Percentiles rank a stretch among this genome's conserved stretches.
Evolutionary conservation across 2,329 filamentous ascomycete species (phyloP).

Genomic region (Septoria linicola): DNA sequence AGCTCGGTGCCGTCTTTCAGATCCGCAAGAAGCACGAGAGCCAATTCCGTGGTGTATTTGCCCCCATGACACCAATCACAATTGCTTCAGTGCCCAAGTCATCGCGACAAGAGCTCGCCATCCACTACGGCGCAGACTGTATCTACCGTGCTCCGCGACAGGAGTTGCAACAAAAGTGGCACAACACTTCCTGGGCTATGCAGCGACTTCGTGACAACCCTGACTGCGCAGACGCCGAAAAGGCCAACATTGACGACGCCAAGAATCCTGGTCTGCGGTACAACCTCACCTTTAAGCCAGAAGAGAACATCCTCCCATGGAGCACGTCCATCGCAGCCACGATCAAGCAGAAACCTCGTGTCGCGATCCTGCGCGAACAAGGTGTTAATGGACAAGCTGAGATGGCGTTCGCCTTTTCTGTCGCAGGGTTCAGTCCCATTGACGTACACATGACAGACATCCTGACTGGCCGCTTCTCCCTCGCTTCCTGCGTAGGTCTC

Average conservation of each 20-base stretch:
- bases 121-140: slow-evolving; percentile 68
- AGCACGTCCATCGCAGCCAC: slow-evolving; percentile 60
- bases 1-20: slow-evolving; percentile 94
- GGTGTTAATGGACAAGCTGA: slow-evolving; percentile 96
- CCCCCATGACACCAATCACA: slow-evolving; percentile 75
- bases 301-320: slow-evolving; percentile 72
- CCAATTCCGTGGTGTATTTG: slow-evolving; percentile 85
- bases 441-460: slow-evolving; percentile 97
- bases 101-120: slow-evolving; percentile 71
- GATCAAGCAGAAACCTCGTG: slow-evolving; percentile 66
- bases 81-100: slow-evolving; percentile 73
- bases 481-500: slow-evolving; percentile 80
- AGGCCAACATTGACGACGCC: slow-evolving; percentile 69
- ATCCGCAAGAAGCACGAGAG: slow-evolving; percentile 80
- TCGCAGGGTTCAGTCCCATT: slow-evolving; percentile 84
- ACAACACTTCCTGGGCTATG: slow-evolving; percentile 84
- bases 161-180: slow-evolving; percentile 83
- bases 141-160: slow-evolving; percentile 69
- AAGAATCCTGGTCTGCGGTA: slow-evolving; percentile 80
- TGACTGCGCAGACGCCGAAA: slow-evolving; percentile 80
- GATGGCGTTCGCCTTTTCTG: slow-evolving; percentile 94
- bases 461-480: slow-evolving; percentile 73
- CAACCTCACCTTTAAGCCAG: slow-evolving; percentile 75
- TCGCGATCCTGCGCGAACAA: slow-evolving; percentile 92
- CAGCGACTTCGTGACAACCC: slow-evolving; percentile 89